These are phyloP conservation scores for Forsythia viridissima DNA, from an alignment of 257 asterid species.

Conservation along the genomic window DNA sequence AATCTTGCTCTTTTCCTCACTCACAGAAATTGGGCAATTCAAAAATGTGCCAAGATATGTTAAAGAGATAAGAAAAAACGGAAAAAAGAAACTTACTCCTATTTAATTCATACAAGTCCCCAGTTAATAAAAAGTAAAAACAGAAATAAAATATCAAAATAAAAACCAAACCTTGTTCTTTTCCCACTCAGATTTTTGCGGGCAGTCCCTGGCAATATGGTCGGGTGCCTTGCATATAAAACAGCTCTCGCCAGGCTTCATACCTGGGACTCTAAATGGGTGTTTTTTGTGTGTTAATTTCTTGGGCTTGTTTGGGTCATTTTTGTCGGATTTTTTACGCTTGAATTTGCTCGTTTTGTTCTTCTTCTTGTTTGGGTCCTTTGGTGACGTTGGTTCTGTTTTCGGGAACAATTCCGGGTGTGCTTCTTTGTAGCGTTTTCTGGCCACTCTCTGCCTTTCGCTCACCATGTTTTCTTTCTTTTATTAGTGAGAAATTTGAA, in stretches of 20 bases:
- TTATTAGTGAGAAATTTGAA: neutral
- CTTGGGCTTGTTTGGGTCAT: constrained; percentile 42
- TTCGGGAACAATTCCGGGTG: constrained; percentile 73
- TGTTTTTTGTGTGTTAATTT: constrained; percentile 48
- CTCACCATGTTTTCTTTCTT: constrained; percentile 55
- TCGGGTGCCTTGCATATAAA: constrained; percentile 70
- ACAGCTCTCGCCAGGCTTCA: constrained; percentile 99
- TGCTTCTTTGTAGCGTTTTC: constrained; percentile 54
- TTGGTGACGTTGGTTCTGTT: constrained; percentile 69
- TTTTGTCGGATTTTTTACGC: constrained; percentile 43
- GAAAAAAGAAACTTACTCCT: neutral
- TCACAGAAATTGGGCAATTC: neutral
- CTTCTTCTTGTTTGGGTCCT: constrained; percentile 62
- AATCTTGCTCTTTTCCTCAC: neutral
- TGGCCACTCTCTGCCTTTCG: constrained; percentile 68
- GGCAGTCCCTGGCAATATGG: constrained; percentile 86
- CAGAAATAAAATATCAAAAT: too few relatives aligned
- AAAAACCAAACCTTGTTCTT: constrained; percentile 65
- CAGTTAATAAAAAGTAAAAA: neutral
- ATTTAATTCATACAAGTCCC: neutral
- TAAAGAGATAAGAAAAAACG: too few relatives aligned
- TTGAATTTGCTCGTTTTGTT: constrained; percentile 50
- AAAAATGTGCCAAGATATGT: too few relatives aligned
- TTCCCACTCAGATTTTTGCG: constrained; percentile 81
- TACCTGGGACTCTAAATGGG: constrained; percentile 81